These are phyloP conservation scores for Avena sativa DNA, from an alignment of 176 grass and related monocot species.

Conservation along the genomic window DNA sequence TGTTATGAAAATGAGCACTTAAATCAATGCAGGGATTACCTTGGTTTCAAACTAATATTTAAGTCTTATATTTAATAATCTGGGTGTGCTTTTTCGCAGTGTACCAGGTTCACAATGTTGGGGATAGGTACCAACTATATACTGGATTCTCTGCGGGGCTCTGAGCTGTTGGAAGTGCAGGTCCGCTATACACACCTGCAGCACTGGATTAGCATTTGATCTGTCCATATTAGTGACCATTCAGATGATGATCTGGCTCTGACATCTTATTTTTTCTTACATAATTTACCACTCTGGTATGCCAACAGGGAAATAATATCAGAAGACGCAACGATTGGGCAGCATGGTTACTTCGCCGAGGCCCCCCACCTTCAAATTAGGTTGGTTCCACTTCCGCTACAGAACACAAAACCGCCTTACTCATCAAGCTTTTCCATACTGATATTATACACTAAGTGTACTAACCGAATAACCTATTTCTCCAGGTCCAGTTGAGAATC, in stretches of 20 bases:
- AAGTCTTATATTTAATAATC: background rate
- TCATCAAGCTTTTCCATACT: background rate
- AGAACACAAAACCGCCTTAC: background rate
- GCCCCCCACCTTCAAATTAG: slow-evolving; percentile 32
- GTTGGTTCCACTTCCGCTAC: slow-evolving; percentile 18
- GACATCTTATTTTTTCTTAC: background rate
- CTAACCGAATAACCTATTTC: slow-evolving; percentile 21
- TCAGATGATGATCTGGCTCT: slow-evolving; percentile 1
- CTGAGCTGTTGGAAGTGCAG: slow-evolving; percentile 76
- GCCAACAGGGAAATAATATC: slow-evolving; percentile 64
- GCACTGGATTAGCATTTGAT: background rate
- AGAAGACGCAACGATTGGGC: slow-evolving; percentile 74
- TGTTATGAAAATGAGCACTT: background rate
- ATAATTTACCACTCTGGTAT: slow-evolving; percentile 13
- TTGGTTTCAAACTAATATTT: background rate
- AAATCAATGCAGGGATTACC: background rate
- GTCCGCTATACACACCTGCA: slow-evolving; percentile 37
- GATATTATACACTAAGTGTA: background rate
- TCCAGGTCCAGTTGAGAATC: background rate
- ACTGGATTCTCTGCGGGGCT: slow-evolving; percentile 63
- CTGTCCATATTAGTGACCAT: background rate
- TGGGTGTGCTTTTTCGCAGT: slow-evolving; percentile 33
- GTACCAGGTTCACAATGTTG: slow-evolving; percentile 45
- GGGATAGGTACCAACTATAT: slow-evolving; percentile 56
- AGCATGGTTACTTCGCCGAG: slow-evolving; percentile 59